Base-by-base conservation (phyloP, 2,329 filamentous ascomycete species). In the Aspergillus persii region DNA sequence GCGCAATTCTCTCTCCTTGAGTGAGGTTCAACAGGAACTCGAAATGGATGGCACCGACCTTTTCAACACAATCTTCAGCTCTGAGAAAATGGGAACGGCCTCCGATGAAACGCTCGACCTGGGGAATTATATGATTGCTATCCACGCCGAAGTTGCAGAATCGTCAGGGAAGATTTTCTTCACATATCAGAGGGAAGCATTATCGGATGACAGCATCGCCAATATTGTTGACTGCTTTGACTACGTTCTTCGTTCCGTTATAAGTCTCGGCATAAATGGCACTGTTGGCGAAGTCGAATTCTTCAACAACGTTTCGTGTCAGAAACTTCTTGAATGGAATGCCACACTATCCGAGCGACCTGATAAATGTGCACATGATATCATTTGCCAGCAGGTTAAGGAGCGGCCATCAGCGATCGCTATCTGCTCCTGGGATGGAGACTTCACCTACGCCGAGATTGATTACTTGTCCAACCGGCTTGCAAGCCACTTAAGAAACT, bases 131-230 rank as follows among this genome's bases (percentile, higher is more conserved):
- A 64, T 70, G n/a, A 65, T 76, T 18, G 55, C 63, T 6, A 63
- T 76, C 8, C 66, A 70, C 29, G 69, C 70, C 2, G 65, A 66
- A n/a, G 63, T 70, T 6, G 69, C 67, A 15, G 58, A 63, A 8
- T 56, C 63, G 7, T 62, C 63, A 5, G 82, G 83, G 3, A 74
- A 87, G 26, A 69, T 76, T 2, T 81, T 85, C 55, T 77, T 89
- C 26, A 80, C 80, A 36, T 74, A 76, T 3, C 78, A 84, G n/a
- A 78, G 80, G 0, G 77, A 79, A 47, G 73, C 81, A 26, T 76
- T 89, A 27, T 81, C 82, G 50, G 57, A 63, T 3, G 61, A 58
- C 27, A 68, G 75, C 29, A 66, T 70, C 3, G 64, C 65, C 7
- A 69, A 72, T 59, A 61, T 77, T 18, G 67, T 73, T 48, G 68